Conservation (phyloP, 2,329 filamentous ascomycete species). For the Colletotrichum cordylinicola region DNA sequence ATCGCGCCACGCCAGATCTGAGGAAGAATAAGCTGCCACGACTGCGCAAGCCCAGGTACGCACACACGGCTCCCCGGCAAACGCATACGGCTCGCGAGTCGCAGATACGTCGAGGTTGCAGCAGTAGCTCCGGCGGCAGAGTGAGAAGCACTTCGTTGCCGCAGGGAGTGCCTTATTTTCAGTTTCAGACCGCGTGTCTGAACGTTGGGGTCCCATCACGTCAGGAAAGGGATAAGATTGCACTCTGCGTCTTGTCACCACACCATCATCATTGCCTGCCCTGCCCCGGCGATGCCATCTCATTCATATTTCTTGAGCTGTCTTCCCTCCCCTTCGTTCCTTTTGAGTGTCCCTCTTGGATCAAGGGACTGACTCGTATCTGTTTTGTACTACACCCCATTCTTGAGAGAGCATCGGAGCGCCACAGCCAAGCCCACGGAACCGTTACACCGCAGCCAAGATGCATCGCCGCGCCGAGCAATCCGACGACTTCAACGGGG, state of each 20-base stretch:
- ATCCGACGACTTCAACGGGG: neutral
- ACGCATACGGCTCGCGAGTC: neutral
- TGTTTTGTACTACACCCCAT: neutral
- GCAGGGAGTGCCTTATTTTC: neutral
- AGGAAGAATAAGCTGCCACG: neutral
- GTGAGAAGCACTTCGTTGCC: neutral
- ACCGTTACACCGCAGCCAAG: neutral
- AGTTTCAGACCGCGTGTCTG: slow-evolving; percentile 8
- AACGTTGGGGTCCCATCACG: neutral
- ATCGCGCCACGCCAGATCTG: neutral
- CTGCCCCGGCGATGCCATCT: neutral
- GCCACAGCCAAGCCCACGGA: neutral
- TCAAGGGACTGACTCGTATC: neutral
- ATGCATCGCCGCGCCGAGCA: slow-evolving; percentile 1
- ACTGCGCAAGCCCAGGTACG: neutral
- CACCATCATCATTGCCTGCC: neutral
- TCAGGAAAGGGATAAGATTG: slow-evolving; percentile 10
- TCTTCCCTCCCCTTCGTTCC: neutral
- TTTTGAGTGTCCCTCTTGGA: neutral
- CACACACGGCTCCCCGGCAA: neutral
- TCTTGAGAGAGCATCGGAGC: neutral
- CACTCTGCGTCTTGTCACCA: neutral
- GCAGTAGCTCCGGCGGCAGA: neutral
- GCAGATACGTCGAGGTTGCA: neutral
- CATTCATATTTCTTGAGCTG: neutral